Evolutionary conservation across 495 filamentous ascomycete genomes (phyloP).

Genomic region (Penicillium crystallinum): DNA sequence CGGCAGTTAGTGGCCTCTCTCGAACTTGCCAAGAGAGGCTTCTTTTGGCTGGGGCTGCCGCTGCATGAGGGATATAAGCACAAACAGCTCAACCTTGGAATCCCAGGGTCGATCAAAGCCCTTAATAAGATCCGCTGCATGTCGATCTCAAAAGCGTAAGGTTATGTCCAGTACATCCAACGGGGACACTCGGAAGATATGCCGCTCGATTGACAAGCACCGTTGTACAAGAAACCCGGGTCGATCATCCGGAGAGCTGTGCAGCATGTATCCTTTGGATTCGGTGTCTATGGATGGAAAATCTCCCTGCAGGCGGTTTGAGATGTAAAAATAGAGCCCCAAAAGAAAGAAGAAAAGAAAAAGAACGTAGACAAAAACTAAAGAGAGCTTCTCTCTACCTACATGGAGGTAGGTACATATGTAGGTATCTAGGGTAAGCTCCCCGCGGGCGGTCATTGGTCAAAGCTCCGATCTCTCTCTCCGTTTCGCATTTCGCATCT

Average conservation of each 20-base stretch:
- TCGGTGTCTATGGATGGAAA: conserved; percentile 6
- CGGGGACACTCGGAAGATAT: conserved; percentile 36
- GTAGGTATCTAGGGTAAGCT: too few relatives aligned
- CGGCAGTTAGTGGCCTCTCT: background rate
- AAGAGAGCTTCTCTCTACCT: conserved; percentile 3
- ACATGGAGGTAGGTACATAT: too few relatives aligned
- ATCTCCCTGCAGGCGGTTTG: background rate
- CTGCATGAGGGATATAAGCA: conserved; percentile 15
- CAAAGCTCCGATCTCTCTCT: conserved; percentile 17
- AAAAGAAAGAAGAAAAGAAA: background rate
- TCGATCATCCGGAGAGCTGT: conserved; percentile 26
- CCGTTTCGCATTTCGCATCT: background rate
- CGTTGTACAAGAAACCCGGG: conserved; percentile 31
- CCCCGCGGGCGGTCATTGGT: conserved; percentile 14
- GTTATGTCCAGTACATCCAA: conserved; percentile 17
- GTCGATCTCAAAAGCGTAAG: conserved; percentile 7
- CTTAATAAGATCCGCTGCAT: conserved; percentile 10
- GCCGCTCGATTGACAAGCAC: conserved; percentile 31
- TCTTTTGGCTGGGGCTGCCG: conserved; percentile 15
- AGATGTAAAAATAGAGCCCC: background rate
- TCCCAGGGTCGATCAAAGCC: conserved; percentile 7
- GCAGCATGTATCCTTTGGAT: background rate
- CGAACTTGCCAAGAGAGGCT: conserved; percentile 1
- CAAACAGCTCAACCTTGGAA: conserved; percentile 15
- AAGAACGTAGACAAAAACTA: background rate